Evolutionary conservation across 2,329 filamentous ascomycete genomes (phyloP), one percentile per base, ranked within the genome.

Genomic region (Sporothrix phasma): DNA sequence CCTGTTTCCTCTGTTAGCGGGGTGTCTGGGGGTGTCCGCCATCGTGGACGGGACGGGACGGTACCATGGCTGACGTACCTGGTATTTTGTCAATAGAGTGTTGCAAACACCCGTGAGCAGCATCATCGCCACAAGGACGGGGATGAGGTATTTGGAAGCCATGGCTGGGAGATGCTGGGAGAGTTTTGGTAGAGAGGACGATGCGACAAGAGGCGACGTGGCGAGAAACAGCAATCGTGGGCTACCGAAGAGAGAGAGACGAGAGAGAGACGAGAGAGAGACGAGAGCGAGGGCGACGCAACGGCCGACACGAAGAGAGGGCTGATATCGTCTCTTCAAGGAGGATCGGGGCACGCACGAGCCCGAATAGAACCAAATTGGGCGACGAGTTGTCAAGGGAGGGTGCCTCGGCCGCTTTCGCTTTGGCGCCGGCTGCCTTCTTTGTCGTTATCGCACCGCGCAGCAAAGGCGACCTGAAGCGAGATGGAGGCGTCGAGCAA

Each of bases 61-160:
- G n/a, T n/a, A n/a, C n/a, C n/a, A n/a, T n/a, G n/a, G 43, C 66
- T 47, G 51, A 73, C 79, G 66, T 76, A 92, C 92, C 80, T 97
- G 93, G 73, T 92, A 97, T 74, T 99, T 99, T 70, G 93, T 97
- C 72, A 99, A 81, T 67, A 99, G 84, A 1, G 94, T 99, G 75
- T 99, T 99, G 81, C 92, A 96, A 67, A 96, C 92, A 67, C 93
- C 93, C 26, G 93, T 97, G 73, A 96, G 78, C 73, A 97, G 81
- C 93, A 97, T 97, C 90, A 97, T 95, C 71, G 82, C 88, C 75
- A 97, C 91, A 68, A 97, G 81, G 72, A 97, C 83, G 43, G 92
- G 92, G 66, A 97, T 84, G 63, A 91, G 74, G 43, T 84, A 84
- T 74, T 84, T 85, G 69, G 83, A 81, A 69, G 88, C 83, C 89